A percentile compares a stretch with the other conserved stretches of the same genome.
These are phyloP conservation scores for Quercus aquifolioides DNA, from an alignment of 306 rosid genomes.

Conservation along the genomic window DNA sequence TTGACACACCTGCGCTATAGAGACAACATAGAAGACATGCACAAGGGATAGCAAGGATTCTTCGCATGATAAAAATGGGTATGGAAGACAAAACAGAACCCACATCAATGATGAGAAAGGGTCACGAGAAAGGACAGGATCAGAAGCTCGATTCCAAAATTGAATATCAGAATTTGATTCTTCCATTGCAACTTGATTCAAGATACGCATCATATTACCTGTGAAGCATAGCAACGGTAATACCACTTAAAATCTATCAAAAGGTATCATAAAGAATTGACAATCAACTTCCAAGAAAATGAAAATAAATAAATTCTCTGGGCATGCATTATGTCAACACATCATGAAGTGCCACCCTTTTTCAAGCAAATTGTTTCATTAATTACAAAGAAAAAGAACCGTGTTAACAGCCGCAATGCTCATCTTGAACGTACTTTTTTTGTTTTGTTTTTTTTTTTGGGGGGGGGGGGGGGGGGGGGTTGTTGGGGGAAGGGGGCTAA, in stretches of 20 bases:
- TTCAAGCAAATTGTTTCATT: not conserved
- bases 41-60: constrained; percentile 78
- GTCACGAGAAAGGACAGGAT: constrained; percentile 78
- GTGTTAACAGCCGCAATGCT: not conserved
- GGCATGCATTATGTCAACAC: not conserved
- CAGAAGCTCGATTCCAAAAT: constrained; percentile 80
- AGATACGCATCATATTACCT: constrained; percentile 58
- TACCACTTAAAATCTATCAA: not conserved
- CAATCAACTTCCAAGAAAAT: not conserved
- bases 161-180: constrained; percentile 46
- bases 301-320: not conserved
- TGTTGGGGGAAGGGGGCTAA: no score
- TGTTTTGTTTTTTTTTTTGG: no score
- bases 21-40: constrained; percentile 76
- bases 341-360: not conserved
- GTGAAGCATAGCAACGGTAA: constrained; percentile 24
- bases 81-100: constrained; percentile 89
- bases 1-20: constrained; percentile 76
- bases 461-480: no score
- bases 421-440: not conserved
- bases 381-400: not conserved
- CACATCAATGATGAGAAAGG: constrained; percentile 96
- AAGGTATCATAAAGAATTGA: not conserved
- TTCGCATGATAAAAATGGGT: constrained; percentile 74
- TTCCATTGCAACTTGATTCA: constrained; percentile 48